Evolutionary conservation across 2,329 filamentous ascomycete genomes (phyloP).

Genomic region (Colletotrichum paranaense): DNA sequence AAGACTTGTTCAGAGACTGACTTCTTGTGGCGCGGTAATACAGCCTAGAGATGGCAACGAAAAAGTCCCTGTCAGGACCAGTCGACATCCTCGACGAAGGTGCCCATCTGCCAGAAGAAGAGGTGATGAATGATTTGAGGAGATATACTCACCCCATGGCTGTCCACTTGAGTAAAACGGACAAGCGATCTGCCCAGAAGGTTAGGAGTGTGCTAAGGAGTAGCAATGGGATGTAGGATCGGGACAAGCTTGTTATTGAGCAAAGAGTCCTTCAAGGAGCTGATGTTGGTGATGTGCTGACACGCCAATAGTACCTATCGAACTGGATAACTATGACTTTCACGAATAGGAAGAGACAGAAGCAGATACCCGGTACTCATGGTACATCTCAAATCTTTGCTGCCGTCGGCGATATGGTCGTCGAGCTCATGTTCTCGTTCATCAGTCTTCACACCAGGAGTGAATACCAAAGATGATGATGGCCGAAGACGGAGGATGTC

Average conservation of each 20-base stretch:
- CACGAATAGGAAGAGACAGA: background rate
- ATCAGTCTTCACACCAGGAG: background rate
- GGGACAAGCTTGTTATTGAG: slow-evolving; percentile 22
- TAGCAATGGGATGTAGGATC: slow-evolving; percentile 55
- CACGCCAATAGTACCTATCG: background rate
- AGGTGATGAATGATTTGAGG: slow-evolving; percentile 51
- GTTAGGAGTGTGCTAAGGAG: slow-evolving; percentile 61
- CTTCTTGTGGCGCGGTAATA: background rate
- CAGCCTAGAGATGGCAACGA: slow-evolving; percentile 43
- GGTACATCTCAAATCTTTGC: background rate
- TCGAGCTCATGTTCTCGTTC: background rate
- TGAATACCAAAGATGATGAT: background rate
- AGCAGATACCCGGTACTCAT: background rate
- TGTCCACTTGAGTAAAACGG: slow-evolving; percentile 59
- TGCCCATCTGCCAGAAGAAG: slow-evolving; percentile 41
- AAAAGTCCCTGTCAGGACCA: slow-evolving; percentile 51
- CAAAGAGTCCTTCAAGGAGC: background rate
- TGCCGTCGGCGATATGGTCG: background rate
- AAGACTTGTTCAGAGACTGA: background rate
- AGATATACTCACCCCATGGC: slow-evolving; percentile 60
- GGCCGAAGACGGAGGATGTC: background rate
- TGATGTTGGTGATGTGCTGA: background rate
- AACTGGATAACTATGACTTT: background rate
- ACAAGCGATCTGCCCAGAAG: slow-evolving; percentile 58
- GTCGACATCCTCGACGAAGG: too few species aligned